Conservation (phyloP, 345 rosid species). For the Hirschfeldia incana region DNA sequence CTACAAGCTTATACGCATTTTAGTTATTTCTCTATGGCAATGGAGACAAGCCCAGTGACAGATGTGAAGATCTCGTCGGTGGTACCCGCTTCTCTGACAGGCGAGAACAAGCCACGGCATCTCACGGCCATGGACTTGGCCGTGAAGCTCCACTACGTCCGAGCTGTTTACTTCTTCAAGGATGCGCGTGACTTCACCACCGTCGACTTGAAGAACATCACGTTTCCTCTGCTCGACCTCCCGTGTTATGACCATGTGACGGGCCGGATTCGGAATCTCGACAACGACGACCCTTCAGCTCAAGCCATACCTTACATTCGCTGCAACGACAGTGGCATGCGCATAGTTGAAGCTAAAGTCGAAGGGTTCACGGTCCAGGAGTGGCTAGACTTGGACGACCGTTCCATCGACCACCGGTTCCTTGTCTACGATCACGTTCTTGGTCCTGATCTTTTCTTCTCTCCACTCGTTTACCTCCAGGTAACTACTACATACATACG, state of each 20-base stretch:
- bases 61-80: slow-evolving; percentile 55
- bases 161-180: slow-evolving; percentile 61
- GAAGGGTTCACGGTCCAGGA: slow-evolving; percentile 53
- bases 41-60: slow-evolving; percentile 37
- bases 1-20: background rate
- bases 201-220: slow-evolving; percentile 45
- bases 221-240: slow-evolving; percentile 54
- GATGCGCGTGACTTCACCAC: slow-evolving; percentile 38
- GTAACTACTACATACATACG: slow-evolving; percentile 36
- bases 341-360: slow-evolving; percentile 57
- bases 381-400: slow-evolving; percentile 41
- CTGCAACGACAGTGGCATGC: slow-evolving; percentile 78
- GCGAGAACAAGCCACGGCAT: slow-evolving; percentile 40
- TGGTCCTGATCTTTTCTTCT: slow-evolving; percentile 75
- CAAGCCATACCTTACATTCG: slow-evolving; percentile 49
- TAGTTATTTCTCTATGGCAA: background rate
- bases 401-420: slow-evolving; percentile 31
- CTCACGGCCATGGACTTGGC: slow-evolving; percentile 65
- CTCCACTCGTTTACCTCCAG: slow-evolving; percentile 73
- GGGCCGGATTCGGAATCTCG: slow-evolving; percentile 60
- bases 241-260: slow-evolving; percentile 42
- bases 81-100: slow-evolving; percentile 57
- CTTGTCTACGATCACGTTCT: slow-evolving; percentile 50
- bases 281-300: slow-evolving; percentile 38
- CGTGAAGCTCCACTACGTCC: slow-evolving; percentile 74